A percentile compares a stretch with the other conserved stretches of the same genome.
phyloP scores from a whole-genome alignment of 106 monocot species.

The Apostasia shenzhenica region DNA sequence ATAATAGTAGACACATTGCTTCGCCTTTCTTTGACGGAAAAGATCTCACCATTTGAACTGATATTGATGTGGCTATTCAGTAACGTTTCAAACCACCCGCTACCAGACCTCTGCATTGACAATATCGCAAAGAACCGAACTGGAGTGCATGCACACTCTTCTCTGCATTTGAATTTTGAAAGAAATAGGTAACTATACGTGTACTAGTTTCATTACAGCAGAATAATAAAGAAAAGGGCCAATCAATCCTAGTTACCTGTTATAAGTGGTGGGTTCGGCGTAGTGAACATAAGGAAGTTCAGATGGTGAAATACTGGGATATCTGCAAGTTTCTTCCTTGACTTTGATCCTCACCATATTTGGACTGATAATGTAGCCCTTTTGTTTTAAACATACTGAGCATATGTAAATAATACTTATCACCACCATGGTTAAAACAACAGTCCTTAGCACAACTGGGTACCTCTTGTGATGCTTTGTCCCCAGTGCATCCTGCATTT shows the following conservation, averaged over 20 bases:
- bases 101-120: slow-evolving; percentile 86
- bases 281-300: slow-evolving; percentile 32
- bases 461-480: slow-evolving; percentile 18
- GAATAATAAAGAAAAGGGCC: background rate
- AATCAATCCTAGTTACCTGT: slow-evolving; percentile 22
- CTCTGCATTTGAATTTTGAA: slow-evolving; percentile 24
- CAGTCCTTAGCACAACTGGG: slow-evolving; percentile 2
- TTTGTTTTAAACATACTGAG: slow-evolving; percentile 22
- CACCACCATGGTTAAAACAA: slow-evolving; percentile 9
- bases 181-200: background rate
- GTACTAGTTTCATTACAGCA: background rate
- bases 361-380: background rate
- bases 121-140: slow-evolving; percentile 69
- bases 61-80: slow-evolving; percentile 76
- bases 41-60: slow-evolving; percentile 82
- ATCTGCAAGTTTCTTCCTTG: slow-evolving; percentile 6
- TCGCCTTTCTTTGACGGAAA: slow-evolving; percentile 54
- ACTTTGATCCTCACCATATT: slow-evolving; percentile 12
- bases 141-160: slow-evolving; percentile 71
- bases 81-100: slow-evolving; percentile 86
- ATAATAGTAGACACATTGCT: slow-evolving; percentile 53
- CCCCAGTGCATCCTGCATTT: slow-evolving; percentile 9
- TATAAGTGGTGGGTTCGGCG: slow-evolving; percentile 30
- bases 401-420: slow-evolving; percentile 12
- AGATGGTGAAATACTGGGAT: slow-evolving; percentile 4